Evolutionary conservation across 768 basidiomycete genomes (phyloP).

Genomic region (Ramaria rubella): DNA sequence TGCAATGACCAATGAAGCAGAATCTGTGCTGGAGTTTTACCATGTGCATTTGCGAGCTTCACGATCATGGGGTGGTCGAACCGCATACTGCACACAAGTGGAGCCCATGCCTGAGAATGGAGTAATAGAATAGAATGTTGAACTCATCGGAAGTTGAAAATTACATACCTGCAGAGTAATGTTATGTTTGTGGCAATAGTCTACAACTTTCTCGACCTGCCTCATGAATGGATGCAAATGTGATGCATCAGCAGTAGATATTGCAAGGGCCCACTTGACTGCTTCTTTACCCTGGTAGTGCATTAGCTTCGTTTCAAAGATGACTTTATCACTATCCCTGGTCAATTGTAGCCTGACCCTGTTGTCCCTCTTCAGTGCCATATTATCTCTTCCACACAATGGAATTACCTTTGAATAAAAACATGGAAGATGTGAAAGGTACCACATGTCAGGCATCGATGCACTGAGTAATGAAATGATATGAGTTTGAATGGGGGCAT

Average conservation of each 20-base stretch:
- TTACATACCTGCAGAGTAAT: conserved; percentile 54
- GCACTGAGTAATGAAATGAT: too few relatives aligned
- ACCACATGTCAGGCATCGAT: conserved; percentile 1
- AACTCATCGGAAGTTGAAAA: conserved; percentile 4
- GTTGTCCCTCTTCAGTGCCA: too few relatives aligned
- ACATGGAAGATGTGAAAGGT: not conserved
- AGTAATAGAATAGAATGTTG: not conserved
- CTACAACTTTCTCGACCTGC: conserved; percentile 54
- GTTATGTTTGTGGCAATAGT: conserved; percentile 46
- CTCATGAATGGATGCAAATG: conserved; percentile 59
- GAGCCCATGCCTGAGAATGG: conserved; percentile 57
- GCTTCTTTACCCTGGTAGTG: conserved; percentile 46
- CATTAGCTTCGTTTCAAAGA: conserved; percentile 69
- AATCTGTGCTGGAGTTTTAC: conserved; percentile 49
- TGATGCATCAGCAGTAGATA: conserved; percentile 1
- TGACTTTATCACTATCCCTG: conserved; percentile 53
- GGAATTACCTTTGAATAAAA: conserved; percentile 23
- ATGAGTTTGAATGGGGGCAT: too few relatives aligned
- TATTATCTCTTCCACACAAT: too few relatives aligned
- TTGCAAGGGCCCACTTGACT: conserved; percentile 42
- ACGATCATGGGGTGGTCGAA: conserved; percentile 53
- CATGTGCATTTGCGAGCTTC: conserved; percentile 45
- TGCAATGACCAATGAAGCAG: conserved; percentile 73
- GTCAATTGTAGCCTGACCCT: too few relatives aligned
- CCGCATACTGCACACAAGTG: conserved; percentile 58